Conservation (phyloP, 768 basidiomycete genomes). For the Lyophyllum decastes region DNA sequence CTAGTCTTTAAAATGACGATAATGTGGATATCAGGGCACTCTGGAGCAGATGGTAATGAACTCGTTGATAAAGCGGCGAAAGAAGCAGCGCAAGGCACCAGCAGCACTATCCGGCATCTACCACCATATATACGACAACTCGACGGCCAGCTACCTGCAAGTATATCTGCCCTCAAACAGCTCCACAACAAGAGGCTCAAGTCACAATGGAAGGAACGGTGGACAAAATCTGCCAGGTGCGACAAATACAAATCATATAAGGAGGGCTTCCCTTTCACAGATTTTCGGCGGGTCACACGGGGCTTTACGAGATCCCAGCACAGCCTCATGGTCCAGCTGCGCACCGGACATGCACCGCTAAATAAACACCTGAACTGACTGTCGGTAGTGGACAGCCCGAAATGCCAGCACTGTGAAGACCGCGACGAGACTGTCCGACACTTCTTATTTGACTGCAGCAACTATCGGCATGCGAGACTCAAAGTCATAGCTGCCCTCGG, state of each 20-base stretch:
- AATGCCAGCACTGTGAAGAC: neutral
- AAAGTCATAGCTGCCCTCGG: neutral
- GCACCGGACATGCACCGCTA: neutral
- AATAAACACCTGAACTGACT: neutral
- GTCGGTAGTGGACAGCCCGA: neutral
- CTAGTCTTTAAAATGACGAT: neutral
- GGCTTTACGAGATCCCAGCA: neutral
- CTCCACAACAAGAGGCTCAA: neutral
- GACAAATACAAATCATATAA: neutral
- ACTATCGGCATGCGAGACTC: neutral
- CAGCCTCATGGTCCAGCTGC: neutral
- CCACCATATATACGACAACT: neutral
- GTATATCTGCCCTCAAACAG: slow-evolving; percentile 3
- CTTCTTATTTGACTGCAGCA: neutral
- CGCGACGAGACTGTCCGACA: neutral
- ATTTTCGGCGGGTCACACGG: neutral
- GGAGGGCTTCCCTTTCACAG: neutral
- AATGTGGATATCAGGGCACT: neutral
- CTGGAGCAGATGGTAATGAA: neutral
- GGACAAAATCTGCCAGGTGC: neutral
- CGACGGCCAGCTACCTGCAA: neutral
- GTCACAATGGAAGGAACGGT: neutral
- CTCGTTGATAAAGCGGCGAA: neutral
- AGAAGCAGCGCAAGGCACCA: neutral
- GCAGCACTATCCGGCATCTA: neutral